A percentile compares a stretch with the other conserved stretches of the same genome.
Evolutionary conservation across 1,139 yeast species (phyloP).

Genomic region (Scheffersomyces titani): DNA sequence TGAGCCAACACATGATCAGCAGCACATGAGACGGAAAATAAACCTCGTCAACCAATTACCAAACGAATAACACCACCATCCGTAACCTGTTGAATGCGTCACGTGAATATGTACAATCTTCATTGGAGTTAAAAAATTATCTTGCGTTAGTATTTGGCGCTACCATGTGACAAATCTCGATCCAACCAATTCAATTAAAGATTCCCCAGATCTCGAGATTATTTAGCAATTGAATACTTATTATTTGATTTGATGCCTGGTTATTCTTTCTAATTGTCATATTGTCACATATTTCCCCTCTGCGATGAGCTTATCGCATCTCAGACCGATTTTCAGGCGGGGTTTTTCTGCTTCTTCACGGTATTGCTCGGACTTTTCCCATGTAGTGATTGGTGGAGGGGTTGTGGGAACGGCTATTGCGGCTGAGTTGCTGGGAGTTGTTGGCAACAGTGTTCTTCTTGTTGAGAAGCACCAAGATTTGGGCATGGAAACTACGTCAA

Average conservation of each 20-base stretch:
- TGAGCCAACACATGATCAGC: background rate
- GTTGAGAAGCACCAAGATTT: conserved; percentile 65
- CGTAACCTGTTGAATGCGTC: background rate
- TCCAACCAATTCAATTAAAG: background rate
- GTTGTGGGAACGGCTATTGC: conserved; percentile 85
- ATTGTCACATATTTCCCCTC: background rate
- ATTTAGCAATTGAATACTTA: background rate
- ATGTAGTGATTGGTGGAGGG: conserved; percentile 85
- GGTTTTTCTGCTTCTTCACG: background rate
- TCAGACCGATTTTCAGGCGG: background rate
- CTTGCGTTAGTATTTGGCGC: too few species aligned
- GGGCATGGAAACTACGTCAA: conserved; percentile 81
- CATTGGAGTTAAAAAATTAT: too few species aligned
- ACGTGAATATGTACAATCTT: background rate
- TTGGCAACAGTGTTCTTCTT: conserved; percentile 55
- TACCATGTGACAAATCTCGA: background rate
- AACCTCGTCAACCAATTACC: background rate
- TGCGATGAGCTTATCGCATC: background rate
- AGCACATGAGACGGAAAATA: background rate
- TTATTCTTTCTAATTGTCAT: background rate
- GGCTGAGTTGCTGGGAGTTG: conserved; percentile 54
- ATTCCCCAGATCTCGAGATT: background rate
- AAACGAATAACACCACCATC: background rate
- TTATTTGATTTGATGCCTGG: too few species aligned
- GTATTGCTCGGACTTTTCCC: conserved; percentile 59